Evolutionary conservation across 1,284 basidiomycete species (phyloP).

Genomic region (Ustilago shanxiensis): DNA sequence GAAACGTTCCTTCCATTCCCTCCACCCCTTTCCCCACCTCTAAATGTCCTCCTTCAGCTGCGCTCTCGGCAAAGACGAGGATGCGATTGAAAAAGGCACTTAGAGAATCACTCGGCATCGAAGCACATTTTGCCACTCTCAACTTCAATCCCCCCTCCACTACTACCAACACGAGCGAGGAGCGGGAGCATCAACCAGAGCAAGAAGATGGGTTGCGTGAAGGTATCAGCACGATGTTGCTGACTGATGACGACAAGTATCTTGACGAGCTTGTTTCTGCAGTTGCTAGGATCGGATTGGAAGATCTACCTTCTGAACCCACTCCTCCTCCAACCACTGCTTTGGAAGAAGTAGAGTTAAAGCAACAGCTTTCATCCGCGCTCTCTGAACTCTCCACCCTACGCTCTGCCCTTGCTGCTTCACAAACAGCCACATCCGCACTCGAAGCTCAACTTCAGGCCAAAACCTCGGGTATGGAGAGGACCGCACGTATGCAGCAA

Average conservation of each 20-base stretch:
- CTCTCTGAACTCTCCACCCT: constrained; percentile 8
- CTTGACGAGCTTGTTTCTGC: constrained; percentile 40
- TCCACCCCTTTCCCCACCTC: constrained; percentile 27
- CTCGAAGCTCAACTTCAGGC: constrained; percentile 12
- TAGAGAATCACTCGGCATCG: constrained; percentile 34
- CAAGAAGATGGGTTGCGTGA: neutral
- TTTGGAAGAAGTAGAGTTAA: neutral
- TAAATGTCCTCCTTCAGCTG: constrained; percentile 22
- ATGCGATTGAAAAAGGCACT: constrained; percentile 30
- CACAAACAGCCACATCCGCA: constrained; percentile 6
- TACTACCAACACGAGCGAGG: neutral
- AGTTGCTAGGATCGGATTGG: constrained; percentile 33
- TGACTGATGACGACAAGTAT: constrained; percentile 38
- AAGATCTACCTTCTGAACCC: constrained; percentile 21
- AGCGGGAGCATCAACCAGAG: too few species aligned
- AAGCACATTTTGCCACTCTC: constrained; percentile 35
- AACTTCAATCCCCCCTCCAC: constrained; percentile 6
- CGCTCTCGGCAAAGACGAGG: constrained; percentile 35
- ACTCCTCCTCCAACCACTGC: too few species aligned
- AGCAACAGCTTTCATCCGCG: constrained; percentile 13
- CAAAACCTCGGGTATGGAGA: neutral
- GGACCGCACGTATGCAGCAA: neutral
- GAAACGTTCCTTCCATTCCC: constrained; percentile 21
- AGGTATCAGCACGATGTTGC: constrained; percentile 32
- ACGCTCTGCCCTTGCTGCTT: constrained; percentile 9